Evolutionary conservation across 2,329 filamentous ascomycete genomes (phyloP).

Genomic region (Trichophyton rubrum): DNA sequence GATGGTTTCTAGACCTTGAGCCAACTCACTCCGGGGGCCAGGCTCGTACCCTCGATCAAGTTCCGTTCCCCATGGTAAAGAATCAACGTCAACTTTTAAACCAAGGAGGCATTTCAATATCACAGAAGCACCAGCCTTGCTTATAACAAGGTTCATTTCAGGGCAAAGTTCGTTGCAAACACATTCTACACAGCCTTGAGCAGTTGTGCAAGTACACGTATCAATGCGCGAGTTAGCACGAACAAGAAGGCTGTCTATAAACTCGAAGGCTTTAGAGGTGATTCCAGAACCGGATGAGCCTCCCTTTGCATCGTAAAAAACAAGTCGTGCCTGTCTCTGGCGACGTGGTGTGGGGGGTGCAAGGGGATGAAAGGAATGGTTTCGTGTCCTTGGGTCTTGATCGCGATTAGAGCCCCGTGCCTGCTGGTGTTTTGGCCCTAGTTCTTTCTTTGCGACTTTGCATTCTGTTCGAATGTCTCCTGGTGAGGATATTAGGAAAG

Average conservation of each 20-base stretch:
- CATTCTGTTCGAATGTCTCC: conserved; percentile 92
- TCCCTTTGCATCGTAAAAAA: conserved; percentile 91
- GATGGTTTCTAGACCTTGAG: conserved; percentile 69
- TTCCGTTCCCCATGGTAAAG: conserved; percentile 75
- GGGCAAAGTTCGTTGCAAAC: conserved; percentile 75
- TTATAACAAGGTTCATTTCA: conserved; percentile 83
- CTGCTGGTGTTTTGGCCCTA: conserved; percentile 27
- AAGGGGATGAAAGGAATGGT: conserved; percentile 13
- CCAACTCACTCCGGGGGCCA: conserved; percentile 33
- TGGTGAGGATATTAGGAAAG: conserved; percentile 78
- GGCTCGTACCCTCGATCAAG: conserved; percentile 50
- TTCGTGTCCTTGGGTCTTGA: conserved; percentile 4
- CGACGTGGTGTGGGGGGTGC: conserved; percentile 35
- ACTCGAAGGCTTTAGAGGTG: conserved; percentile 86
- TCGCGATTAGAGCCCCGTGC: not conserved
- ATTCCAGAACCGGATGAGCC: conserved; percentile 74
- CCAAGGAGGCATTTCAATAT: conserved; percentile 65
- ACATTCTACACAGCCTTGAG: conserved; percentile 76
- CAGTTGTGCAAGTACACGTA: conserved; percentile 53
- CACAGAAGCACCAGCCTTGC: conserved; percentile 74
- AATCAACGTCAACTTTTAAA: conserved; percentile 66
- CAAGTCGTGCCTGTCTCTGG: conserved; percentile 76
- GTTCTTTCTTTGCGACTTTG: conserved; percentile 79
- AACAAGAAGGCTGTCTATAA: conserved; percentile 63
- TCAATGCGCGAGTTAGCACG: conserved; percentile 68